Conservation (phyloP, 176 grass and related monocot species). For the Puya raimondii region DNA sequence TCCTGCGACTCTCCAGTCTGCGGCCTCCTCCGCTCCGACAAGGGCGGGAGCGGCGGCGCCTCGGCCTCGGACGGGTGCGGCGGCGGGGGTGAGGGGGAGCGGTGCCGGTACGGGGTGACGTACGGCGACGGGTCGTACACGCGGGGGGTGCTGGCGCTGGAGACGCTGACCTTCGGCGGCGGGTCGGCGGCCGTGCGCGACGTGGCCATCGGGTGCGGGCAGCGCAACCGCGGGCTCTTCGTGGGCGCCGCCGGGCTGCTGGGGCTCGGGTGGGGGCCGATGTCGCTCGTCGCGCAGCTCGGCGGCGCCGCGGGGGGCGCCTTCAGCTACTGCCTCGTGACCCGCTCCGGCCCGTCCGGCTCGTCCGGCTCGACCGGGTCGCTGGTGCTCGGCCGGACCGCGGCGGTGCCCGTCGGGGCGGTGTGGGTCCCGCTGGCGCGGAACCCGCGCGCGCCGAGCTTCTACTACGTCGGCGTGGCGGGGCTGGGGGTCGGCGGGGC, state of each 20-base stretch:
- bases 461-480: constrained; percentile 77
- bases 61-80: constrained; percentile 16
- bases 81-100: neutral
- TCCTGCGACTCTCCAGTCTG: constrained; percentile 50
- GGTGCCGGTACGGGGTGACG: constrained; percentile 48
- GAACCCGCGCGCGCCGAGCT: constrained; percentile 58
- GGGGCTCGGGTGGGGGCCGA: constrained; percentile 85
- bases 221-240: constrained; percentile 79
- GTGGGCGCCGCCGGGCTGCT: constrained; percentile 52
- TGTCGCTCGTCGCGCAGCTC: constrained; percentile 76
- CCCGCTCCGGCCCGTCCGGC: constrained; percentile 39
- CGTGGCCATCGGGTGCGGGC: constrained; percentile 84
- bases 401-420: constrained; percentile 65
- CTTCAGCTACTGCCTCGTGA: constrained; percentile 87
- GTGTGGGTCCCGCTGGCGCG: constrained; percentile 86
- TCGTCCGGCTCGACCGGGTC: constrained; percentile 28
- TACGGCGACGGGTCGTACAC: constrained; percentile 89
- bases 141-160: constrained; percentile 57
- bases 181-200: constrained; percentile 30
- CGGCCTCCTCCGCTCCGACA: constrained; percentile 11
- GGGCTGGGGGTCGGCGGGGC: constrained; percentile 64
- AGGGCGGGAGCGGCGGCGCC: neutral
- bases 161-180: constrained; percentile 64
- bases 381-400: constrained; percentile 52
- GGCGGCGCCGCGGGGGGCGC: constrained; percentile 58